Base-by-base conservation (phyloP, 2,329 filamentous ascomycete species). In the Fusarium sublunatum region DNA sequence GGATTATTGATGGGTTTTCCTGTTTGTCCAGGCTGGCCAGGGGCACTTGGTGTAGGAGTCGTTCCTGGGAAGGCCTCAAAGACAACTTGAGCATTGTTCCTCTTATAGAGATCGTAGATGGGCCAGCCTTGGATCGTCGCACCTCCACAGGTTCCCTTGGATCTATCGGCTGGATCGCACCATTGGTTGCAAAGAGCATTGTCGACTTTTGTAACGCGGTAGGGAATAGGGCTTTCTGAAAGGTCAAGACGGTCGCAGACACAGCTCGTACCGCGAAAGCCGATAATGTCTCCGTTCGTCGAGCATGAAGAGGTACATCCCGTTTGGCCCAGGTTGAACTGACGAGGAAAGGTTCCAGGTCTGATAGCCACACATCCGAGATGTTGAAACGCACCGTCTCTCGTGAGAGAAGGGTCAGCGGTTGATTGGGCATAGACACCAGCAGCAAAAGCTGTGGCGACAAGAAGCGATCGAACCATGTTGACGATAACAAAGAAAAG, bases 221-320 rank as follows among this genome's bases (percentile, higher is more conserved):
- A 67, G 12, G 44, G 19, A n/a, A 66, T 51, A 4, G 63, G 63
- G 5, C 12, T 38, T 2, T 55, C 11, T 7, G 63, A 64, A 2
- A 66, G 45, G 6, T 66, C 63, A 11, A 67, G 63, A 13, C 63
- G 63, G 26, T 66, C 63, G n/a, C 63, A 66, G 40, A 63, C 38
- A 28, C 63, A 67, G 28, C 47, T 60, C 8, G 49, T 61, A 5
- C 55, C 54, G 22, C 35, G 61, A 22, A 66, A 64, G 2, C 54
- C 63, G 11, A 66, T 56, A 7, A 67, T 58, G 25, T 66, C 51
- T n/a, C 63, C 63, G 12, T 66, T 67, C n/a, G 47, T 50, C 3
- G 63, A 67, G 31, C 63, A 66, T n/a, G 59, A 52, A 2, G 62
- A 45, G 24, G 47, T 50, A 25, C 58, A 65, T 4, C 36, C 47